Evolutionary conservation across 1,284 basidiomycete genomes (phyloP), one percentile per base, ranked within the genome.

Genomic region (Anthracocystis walkeri): DNA sequence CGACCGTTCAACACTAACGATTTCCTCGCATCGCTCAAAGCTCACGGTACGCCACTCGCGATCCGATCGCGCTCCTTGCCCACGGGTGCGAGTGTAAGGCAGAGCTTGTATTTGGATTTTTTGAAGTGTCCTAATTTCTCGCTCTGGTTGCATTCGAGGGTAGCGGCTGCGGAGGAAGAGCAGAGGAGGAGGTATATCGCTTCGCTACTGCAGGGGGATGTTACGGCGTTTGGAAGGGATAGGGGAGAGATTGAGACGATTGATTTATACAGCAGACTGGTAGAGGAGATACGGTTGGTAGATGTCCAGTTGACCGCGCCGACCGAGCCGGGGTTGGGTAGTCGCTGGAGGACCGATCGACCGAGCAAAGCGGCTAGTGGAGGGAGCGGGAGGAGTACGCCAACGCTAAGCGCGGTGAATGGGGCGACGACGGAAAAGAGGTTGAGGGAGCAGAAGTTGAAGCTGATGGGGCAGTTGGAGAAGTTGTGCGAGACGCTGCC

Each of bases 21-120:
- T 53, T 97, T 98, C 86, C 89, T 98, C 49, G 88, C 89, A 7
- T 95, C 92, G 8, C 88, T 98, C 25, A 93, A 92, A 80, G 87
- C 89, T 0, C 89, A 92, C 80, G 94, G 94, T 0, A 84, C 86
- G 2, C 79, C 81, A 18, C 57, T 85, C 0, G 72, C 70, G 3
- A 70, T 82, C n/a, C 71, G 75, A 0, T 80, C 83, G 8, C 68
- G 86, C 8, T 73, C 78, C 3, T 76, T 87, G 46, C 81, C 80
- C 11, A 82, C 82, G 7, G 81, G 75, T 5, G 60, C 68, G 5
- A 46, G 66, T 16, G 75, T 82, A 6, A 54, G 83, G 7, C 75
- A 82, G 44, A 46, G 68, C 7, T 58, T 84, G 5, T 84, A 84
- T 55, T 16, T 78, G 4, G 82, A 84, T 48, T 84, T 84, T 44